Conservation (phyloP, 2,329 filamentous ascomycete species). For the Ceratocystis smalleyi region DNA sequence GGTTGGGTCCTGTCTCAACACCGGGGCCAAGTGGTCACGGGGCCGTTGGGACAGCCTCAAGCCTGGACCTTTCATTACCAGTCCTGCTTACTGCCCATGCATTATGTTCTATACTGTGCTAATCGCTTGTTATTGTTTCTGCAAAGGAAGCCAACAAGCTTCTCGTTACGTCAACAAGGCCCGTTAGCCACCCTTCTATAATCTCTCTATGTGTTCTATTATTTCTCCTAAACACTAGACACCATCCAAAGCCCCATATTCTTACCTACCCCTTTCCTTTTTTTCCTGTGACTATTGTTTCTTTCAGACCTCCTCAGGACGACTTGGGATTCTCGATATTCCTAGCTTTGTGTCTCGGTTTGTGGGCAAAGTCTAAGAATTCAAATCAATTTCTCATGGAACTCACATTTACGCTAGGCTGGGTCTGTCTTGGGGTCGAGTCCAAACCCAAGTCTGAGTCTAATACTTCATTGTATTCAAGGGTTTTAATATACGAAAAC, state of each 20-base stretch:
- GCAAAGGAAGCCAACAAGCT: neutral
- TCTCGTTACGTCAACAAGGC: neutral
- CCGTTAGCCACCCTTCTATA: neutral
- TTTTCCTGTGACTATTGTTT: neutral
- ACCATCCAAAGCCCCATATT: neutral
- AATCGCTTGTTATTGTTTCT: neutral
- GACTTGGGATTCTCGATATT: neutral
- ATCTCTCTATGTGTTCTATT: neutral
- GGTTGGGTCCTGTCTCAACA: neutral
- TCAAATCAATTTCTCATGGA: neutral
- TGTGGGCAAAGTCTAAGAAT: neutral
- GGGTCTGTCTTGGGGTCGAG: neutral
- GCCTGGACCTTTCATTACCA: neutral
- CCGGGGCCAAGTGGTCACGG: neutral
- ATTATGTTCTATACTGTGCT: neutral
- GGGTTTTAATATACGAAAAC: neutral
- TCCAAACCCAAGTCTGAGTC: neutral
- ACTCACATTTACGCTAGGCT: neutral
- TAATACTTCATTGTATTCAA: neutral
- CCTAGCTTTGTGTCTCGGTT: neutral
- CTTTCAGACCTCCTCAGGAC: neutral
- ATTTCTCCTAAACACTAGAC: neutral
- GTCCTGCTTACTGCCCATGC: neutral
- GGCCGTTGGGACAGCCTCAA: neutral
- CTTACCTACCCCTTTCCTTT: neutral